Conservation (phyloP, 2,329 filamentous ascomycete species). For the Chaetomium strumarium region DNA sequence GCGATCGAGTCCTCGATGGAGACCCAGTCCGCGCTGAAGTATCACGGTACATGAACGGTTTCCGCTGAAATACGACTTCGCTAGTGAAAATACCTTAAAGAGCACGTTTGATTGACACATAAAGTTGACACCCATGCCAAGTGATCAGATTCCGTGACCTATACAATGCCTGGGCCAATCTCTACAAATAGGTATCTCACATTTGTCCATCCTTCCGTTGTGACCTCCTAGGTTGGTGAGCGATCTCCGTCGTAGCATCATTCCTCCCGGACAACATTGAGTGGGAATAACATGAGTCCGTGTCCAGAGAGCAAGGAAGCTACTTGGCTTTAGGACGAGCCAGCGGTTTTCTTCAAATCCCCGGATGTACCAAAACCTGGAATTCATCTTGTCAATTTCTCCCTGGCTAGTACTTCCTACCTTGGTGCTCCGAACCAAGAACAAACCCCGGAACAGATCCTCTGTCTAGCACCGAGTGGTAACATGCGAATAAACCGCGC, state of each 20-base stretch:
- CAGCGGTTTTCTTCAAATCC: background rate
- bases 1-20: too few species aligned
- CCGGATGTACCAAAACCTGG: background rate
- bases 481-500: background rate
- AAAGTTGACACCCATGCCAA: background rate
- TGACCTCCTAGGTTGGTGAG: too few species aligned
- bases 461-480: background rate
- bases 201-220: too few species aligned
- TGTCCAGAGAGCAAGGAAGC: background rate
- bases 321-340: background rate
- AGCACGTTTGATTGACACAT: conserved; percentile 1
- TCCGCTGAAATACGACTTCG: background rate
- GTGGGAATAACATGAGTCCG: background rate
- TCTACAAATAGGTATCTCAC: too few species aligned
- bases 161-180: too few species aligned
- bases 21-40: too few species aligned
- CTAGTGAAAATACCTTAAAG: background rate
- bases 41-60: background rate
- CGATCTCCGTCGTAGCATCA: too few species aligned
- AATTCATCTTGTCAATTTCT: background rate
- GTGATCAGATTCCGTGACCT: too few species aligned
- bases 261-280: background rate
- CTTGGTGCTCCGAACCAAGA: background rate
- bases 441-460: background rate
- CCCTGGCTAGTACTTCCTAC: background rate